Base-by-base conservation (phyloP, 1,139 yeast genomes). In the Pichia sp. region DNA sequence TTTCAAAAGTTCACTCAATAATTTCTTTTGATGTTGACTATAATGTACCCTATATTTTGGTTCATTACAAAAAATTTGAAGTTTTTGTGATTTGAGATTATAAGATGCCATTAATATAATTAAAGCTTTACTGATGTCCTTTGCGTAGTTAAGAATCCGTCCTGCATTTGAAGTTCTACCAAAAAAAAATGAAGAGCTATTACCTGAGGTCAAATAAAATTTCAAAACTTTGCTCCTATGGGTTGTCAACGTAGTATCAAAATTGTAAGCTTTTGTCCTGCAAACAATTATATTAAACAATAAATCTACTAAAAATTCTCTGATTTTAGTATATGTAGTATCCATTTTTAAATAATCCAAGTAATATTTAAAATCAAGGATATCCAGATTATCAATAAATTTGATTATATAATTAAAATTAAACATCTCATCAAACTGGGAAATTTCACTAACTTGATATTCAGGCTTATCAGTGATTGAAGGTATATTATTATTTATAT, bases 341-440 rank as follows among this genome's bases (percentile, higher is more conserved):
- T 37, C 38, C 8, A 34, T 18, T 21, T 22, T 30, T 13, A 31
- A 34, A 29, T 41, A 37, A 26, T 41, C 38, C 10, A 41, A 21
- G 19, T 41, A 41, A 31, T 31, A 41, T 11, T 33, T 10, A 19
- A 37, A 27, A 27, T 37, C 41, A 2, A 18, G 22, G 4, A 33
- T 2, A 7, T 27, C 22, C 6, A 41, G 13, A 4, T 27, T 34
- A 18, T 41, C 14, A 15, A 37, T 22, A 27, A 41, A 37, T 20
- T 37, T 37, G 5, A 30, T 15, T 13, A 37, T 26, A 19, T 34
- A 41, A 31, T 37, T 37, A 13, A 18, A 34, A 16, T 32, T 31
- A n/a, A 41, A 41, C 44, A 41, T 41, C 30, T 41, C 41, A 31
- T 41, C 44, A 31, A 19, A 34, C 13, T 38, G 29, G 4, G 38